Conservation (phyloP, 1,284 basidiomycete species). For the Ceratobasidium papillatum region DNA sequence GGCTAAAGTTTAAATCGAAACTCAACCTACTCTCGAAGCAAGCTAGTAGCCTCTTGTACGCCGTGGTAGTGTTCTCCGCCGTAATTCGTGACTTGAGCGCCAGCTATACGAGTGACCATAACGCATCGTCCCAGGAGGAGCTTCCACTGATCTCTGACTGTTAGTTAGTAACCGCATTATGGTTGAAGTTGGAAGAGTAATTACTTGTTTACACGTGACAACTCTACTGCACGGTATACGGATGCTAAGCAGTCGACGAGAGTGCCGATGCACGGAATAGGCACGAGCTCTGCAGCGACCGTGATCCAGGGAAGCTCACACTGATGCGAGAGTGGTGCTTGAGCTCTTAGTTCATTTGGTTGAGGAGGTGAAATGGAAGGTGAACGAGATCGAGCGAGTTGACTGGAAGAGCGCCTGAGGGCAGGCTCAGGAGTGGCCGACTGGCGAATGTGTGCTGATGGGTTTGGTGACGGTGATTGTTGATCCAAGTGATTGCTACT, state of each 20-base stretch:
- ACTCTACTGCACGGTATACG: slow-evolving; percentile 21
- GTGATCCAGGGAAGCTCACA: slow-evolving; percentile 1
- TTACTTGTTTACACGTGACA: slow-evolving; percentile 19
- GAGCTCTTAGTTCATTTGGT: too few relatives aligned
- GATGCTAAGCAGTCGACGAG: slow-evolving; percentile 5
- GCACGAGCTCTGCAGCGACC: slow-evolving; percentile 13
- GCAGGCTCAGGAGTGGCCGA: too few relatives aligned
- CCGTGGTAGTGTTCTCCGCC: slow-evolving; percentile 8
- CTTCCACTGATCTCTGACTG: slow-evolving; percentile 13
- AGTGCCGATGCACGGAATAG: slow-evolving; percentile 16
- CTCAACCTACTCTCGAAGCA: slow-evolving; percentile 9
- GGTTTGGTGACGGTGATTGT: too few relatives aligned
- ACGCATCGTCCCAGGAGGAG: slow-evolving; percentile 20
- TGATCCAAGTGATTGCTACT: too few relatives aligned
- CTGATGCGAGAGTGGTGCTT: too few relatives aligned
- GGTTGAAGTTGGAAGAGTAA: background rate
- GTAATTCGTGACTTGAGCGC: slow-evolving; percentile 22
- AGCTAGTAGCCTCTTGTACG: background rate
- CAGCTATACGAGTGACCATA: slow-evolving; percentile 24
- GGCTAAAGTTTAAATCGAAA: background rate
- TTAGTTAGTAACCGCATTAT: background rate
- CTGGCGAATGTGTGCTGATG: too few relatives aligned
- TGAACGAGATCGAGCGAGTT: too few relatives aligned
- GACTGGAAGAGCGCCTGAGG: too few relatives aligned
- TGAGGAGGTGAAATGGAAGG: too few relatives aligned